A percentile compares a stretch with the other conserved stretches of the same genome.
These are phyloP conservation scores for Rubroshorea leprosula DNA, from an alignment of 345 rosid genomes.

Conservation along the genomic window DNA sequence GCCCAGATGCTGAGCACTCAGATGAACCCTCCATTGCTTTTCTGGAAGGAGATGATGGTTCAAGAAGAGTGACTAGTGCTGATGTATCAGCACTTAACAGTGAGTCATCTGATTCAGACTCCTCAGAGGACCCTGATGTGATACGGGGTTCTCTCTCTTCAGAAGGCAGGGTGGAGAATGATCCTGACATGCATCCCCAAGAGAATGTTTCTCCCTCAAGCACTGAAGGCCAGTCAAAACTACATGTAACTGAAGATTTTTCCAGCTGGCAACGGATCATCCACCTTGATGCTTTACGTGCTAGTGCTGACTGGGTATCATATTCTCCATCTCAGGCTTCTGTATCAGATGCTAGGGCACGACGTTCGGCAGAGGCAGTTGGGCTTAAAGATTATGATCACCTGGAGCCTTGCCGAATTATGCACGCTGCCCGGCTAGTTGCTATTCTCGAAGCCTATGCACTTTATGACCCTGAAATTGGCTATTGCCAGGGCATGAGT, in stretches of 20 bases:
- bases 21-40: slow-evolving; percentile 17
- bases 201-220: slow-evolving; percentile 27
- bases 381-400: slow-evolving; percentile 74
- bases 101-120: slow-evolving; percentile 48
- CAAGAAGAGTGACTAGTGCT: slow-evolving; percentile 41
- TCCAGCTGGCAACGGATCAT: slow-evolving; percentile 85
- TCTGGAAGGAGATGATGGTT: slow-evolving; percentile 38
- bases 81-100: slow-evolving; percentile 41
- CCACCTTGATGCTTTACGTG: slow-evolving; percentile 86
- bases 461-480: slow-evolving; percentile 69
- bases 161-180: slow-evolving; percentile 26
- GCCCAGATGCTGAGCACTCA: slow-evolving; percentile 23
- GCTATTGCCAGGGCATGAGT: slow-evolving; percentile 98
- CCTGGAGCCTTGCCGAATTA: slow-evolving; percentile 71
- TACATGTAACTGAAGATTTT: slow-evolving; percentile 62
- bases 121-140: slow-evolving; percentile 49
- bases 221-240: slow-evolving; percentile 24
- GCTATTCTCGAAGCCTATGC: slow-evolving; percentile 92
- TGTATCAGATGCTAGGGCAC: slow-evolving; percentile 52
- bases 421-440: slow-evolving; percentile 82
- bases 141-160: slow-evolving; percentile 29
- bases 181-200: slow-evolving; percentile 22
- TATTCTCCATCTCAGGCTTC: slow-evolving; percentile 70
- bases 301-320: slow-evolving; percentile 68
- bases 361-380: slow-evolving; percentile 48